Percentiles rank a stretch among this genome's conserved stretches.
These are phyloP conservation scores for Cutaneotrichosporon sp. DNA, from an alignment of 1,284 basidiomycete genomes.

Conservation along the genomic window DNA sequence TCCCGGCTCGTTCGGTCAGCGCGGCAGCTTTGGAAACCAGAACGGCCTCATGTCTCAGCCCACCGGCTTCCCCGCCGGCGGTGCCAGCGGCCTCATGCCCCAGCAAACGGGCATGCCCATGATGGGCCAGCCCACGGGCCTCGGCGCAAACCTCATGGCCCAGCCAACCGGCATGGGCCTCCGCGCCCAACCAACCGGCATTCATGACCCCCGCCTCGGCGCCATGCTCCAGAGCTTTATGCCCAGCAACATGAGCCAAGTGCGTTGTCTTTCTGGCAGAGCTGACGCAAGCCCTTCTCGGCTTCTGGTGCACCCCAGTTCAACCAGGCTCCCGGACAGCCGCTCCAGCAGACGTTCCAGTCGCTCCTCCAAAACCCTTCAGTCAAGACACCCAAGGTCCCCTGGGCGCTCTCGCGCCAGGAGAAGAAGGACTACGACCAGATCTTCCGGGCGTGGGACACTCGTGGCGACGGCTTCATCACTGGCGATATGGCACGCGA, in stretches of 20 bases:
- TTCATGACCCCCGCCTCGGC: conserved; percentile 71
- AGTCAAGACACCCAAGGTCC: conserved; percentile 69
- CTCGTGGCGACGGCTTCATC: conserved; percentile 73
- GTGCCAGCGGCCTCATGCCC: conserved; percentile 37
- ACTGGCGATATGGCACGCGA: conserved; percentile 81
- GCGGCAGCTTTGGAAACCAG: conserved; percentile 29
- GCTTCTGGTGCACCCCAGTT: conserved; percentile 61
- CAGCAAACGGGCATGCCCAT: conserved; percentile 41
- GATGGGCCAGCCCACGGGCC: conserved; percentile 56
- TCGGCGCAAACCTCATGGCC: conserved; percentile 59
- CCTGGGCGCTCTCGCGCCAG: conserved; percentile 83
- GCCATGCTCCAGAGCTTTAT: conserved; percentile 86
- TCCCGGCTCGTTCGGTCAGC: conserved; percentile 28
- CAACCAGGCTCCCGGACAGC: conserved; percentile 43
- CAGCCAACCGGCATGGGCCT: conserved; percentile 68
- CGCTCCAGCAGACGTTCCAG: conserved; percentile 59
- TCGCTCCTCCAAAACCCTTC: conserved; percentile 63
- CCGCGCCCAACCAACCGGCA: conserved; percentile 42
- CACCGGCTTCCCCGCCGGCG: conserved; percentile 31
- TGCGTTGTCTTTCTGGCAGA: conserved; percentile 28
- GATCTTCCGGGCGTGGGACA: conserved; percentile 96
- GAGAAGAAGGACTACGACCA: conserved; percentile 97
- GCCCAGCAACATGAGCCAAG: conserved; percentile 56
- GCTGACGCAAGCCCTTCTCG: conserved; percentile 38
- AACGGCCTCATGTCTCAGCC: conserved; percentile 38